phyloP scores from a whole-genome alignment of 208 protist genomes.

The Novymonas esmeraldas region DNA sequence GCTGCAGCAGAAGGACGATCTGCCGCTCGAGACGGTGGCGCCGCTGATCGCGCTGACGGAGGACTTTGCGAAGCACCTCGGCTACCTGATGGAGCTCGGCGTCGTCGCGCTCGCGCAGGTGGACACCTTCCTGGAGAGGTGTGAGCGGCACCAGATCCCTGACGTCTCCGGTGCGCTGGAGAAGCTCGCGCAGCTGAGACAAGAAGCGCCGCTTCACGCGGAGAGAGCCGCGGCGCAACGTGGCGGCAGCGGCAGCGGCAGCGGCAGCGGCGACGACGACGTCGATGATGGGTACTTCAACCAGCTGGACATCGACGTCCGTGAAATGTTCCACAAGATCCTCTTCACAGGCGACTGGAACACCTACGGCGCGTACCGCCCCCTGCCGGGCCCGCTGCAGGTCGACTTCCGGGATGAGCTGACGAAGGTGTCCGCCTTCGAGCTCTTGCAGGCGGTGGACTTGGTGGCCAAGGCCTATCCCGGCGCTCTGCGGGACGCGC shows the following conservation, averaged over 20 bases:
- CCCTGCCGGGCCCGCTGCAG: slow-evolving; percentile 60
- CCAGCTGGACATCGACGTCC: slow-evolving; percentile 74
- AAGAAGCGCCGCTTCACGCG: slow-evolving; percentile 5
- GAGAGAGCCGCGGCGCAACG: not conserved
- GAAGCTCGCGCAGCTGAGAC: slow-evolving; percentile 26
- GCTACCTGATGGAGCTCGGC: slow-evolving; percentile 42
- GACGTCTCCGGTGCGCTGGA: slow-evolving; percentile 46
- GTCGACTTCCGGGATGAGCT: slow-evolving; percentile 76
- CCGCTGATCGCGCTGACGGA: slow-evolving; percentile 60
- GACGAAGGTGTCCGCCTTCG: slow-evolving; percentile 50
- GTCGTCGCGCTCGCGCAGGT: slow-evolving; percentile 56
- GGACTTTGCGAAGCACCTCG: slow-evolving; percentile 52
- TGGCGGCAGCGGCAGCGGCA: not conserved
- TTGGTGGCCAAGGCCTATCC: slow-evolving; percentile 60
- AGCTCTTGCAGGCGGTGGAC: slow-evolving; percentile 66
- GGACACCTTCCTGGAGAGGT: slow-evolving; percentile 51
- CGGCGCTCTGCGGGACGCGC: slow-evolving; percentile 33
- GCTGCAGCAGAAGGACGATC: slow-evolving; percentile 49
- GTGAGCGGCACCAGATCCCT: slow-evolving; percentile 53
- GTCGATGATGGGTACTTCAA: slow-evolving; percentile 57
- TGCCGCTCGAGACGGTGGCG: slow-evolving; percentile 56
- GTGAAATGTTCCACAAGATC: slow-evolving; percentile 61
- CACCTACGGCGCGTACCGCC: slow-evolving; percentile 57
- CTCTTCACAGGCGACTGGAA: slow-evolving; percentile 52
- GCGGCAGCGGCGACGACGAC: not conserved